Conservation (phyloP, 208 protist species). For the Tritrichomonas foetus region DNA sequence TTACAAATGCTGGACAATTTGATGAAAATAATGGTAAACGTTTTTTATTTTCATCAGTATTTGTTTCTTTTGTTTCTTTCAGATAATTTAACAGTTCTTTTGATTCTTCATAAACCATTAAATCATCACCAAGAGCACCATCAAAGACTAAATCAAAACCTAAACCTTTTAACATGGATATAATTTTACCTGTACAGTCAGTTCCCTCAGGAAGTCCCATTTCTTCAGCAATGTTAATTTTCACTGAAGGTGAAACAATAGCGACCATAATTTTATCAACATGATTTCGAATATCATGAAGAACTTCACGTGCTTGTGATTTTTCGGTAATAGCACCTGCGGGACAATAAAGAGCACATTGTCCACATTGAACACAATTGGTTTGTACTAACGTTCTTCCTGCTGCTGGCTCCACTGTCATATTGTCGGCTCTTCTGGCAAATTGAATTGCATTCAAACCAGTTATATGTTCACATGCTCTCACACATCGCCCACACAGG, state of each 20-base stretch:
- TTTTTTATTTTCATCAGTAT: neutral
- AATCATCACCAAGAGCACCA: slow-evolving; percentile 52
- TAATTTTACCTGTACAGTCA: slow-evolving; percentile 24
- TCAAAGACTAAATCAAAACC: slow-evolving; percentile 59
- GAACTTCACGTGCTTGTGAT: slow-evolving; percentile 38
- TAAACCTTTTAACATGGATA: slow-evolving; percentile 44
- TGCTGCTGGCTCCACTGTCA: neutral
- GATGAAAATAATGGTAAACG: slow-evolving; percentile 52
- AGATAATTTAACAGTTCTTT: slow-evolving; percentile 43
- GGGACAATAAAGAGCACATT: slow-evolving; percentile 57
- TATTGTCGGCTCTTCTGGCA: neutral
- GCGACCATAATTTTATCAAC: slow-evolving; percentile 43
- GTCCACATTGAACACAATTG: slow-evolving; percentile 59
- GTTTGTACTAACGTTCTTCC: neutral
- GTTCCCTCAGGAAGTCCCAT: slow-evolving; percentile 42
- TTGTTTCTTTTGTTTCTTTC: slow-evolving; percentile 31
- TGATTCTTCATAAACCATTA: slow-evolving; percentile 56
- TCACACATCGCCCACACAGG: slow-evolving; percentile 47
- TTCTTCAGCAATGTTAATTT: slow-evolving; percentile 50
- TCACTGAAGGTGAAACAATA: slow-evolving; percentile 47
- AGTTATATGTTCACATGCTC: slow-evolving; percentile 44
- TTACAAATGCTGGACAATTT: slow-evolving; percentile 55
- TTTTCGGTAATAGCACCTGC: slow-evolving; percentile 51
- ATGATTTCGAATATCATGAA: neutral
- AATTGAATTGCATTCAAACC: neutral